phyloP scores from a whole-genome alignment of 768 basidiomycete species.

The Russula lepida region DNA sequence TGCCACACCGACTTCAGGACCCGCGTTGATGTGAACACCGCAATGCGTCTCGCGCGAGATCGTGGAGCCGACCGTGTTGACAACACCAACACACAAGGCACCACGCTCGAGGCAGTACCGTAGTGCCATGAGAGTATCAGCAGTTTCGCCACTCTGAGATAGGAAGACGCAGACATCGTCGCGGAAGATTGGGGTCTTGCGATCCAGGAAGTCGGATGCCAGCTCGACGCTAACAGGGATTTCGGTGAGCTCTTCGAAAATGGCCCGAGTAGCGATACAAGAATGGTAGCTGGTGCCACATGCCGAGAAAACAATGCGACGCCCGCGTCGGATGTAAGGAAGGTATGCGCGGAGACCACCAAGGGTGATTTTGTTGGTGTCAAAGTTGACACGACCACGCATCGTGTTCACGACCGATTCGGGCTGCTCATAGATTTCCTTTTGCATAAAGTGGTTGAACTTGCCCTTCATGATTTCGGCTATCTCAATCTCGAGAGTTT shows the following conservation, averaged over 20 bases:
- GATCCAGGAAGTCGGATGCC: constrained; percentile 96
- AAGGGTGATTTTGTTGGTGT: constrained; percentile 81
- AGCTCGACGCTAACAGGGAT: constrained; percentile 96
- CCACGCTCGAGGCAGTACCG: constrained; percentile 96
- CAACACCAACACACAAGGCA: constrained; percentile 92
- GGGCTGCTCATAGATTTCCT: constrained; percentile 98
- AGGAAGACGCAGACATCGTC: constrained; percentile 96
- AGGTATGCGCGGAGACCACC: constrained; percentile 94
- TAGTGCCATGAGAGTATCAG: constrained; percentile 93
- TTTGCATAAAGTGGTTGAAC: constrained; percentile 99
- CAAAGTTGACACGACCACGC: constrained; percentile 99
- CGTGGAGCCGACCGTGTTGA: constrained; percentile 97
- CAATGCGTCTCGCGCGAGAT: constrained; percentile 98
- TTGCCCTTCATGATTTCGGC: constrained; percentile 99
- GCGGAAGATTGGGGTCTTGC: constrained; percentile 98
- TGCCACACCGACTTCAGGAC: constrained; percentile 97
- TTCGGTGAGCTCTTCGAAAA: constrained; percentile 98
- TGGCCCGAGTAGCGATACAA: constrained; percentile 89
- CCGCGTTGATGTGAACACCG: constrained; percentile 99
- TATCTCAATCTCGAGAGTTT: constrained; percentile 96
- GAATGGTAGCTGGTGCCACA: constrained; percentile 99
- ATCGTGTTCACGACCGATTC: constrained; percentile 99
- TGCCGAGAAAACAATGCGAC: constrained; percentile 94
- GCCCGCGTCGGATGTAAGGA: constrained; percentile 88
- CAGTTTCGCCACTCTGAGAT: constrained; percentile 97